These are phyloP conservation scores for Dissophora globulifera DNA, from an alignment of 192 early-diverging fungal species.

Conservation along the genomic window DNA sequence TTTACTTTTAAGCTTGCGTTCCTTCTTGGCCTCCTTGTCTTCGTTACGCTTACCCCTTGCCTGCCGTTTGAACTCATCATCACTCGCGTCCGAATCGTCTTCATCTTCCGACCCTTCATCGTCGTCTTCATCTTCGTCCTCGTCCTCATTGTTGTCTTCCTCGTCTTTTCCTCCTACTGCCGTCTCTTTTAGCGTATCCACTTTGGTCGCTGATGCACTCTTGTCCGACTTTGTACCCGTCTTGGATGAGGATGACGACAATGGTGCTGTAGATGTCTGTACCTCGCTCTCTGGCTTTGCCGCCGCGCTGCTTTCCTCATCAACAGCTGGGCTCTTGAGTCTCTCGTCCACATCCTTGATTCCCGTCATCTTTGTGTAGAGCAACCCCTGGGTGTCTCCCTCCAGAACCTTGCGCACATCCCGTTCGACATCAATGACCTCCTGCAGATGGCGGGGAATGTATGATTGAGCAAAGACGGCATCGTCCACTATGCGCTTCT, in stretches of 20 bases:
- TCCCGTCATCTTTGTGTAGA: conserved; percentile 64
- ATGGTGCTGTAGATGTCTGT: too few relatives aligned
- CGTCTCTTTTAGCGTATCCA: conserved; percentile 10
- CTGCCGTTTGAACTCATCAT: conserved; percentile 47
- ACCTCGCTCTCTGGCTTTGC: too few relatives aligned
- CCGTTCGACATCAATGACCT: conserved; percentile 88
- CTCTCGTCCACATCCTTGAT: conserved; percentile 64
- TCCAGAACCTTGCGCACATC: conserved; percentile 80
- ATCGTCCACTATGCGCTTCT: conserved; percentile 76
- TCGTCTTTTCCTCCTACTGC: conserved; percentile 43
- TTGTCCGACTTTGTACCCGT: too few relatives aligned
- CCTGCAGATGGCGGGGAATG: conserved; percentile 91
- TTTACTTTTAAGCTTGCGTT: conserved; percentile 86
- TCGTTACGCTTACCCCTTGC: conserved; percentile 80
- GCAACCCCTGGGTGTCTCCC: conserved; percentile 76
- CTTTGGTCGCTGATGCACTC: neutral
- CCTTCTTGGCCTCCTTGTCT: conserved; percentile 90
- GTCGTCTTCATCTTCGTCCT: conserved; percentile 51
- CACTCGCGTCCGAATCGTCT: conserved; percentile 54
- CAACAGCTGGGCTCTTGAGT: conserved; percentile 14
- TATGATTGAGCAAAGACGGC: conserved; percentile 92
- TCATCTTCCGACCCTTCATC: conserved; percentile 57
- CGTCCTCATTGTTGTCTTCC: conserved; percentile 44
- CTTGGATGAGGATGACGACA: too few relatives aligned
- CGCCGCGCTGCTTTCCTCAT: neutral